These are phyloP conservation scores for Pseudovirgaria hyperparasitica DNA, from an alignment of 2,329 filamentous ascomycete genomes.

Conservation along the genomic window DNA sequence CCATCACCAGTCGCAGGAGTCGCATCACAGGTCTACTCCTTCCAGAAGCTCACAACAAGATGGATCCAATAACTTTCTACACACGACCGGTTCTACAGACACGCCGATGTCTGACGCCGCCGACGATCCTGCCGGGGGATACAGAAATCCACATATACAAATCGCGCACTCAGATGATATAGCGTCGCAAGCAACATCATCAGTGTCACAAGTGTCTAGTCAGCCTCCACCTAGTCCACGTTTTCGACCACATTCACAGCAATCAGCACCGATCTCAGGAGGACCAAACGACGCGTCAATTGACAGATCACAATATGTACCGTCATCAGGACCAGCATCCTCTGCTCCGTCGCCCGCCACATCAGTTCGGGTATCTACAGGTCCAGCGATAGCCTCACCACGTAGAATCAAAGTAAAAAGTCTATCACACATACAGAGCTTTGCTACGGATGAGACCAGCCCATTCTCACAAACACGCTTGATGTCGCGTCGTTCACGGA, in stretches of 20 bases:
- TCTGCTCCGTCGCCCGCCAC: conserved; percentile 15
- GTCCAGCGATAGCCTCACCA: conserved; percentile 30
- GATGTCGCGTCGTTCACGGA: conserved; percentile 26
- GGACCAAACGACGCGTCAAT: conserved; percentile 9
- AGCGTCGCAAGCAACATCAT: too few relatives aligned
- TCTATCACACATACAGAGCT: conserved; percentile 78
- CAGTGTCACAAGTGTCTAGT: conserved; percentile 8
- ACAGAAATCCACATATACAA: background rate
- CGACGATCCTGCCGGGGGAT: too few relatives aligned
- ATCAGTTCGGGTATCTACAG: conserved; percentile 16
- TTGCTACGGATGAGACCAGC: conserved; percentile 66
- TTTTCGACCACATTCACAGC: conserved; percentile 21
- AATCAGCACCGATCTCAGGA: conserved; percentile 14
- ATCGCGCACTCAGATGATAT: background rate
- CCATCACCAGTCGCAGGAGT: conserved; percentile 27
- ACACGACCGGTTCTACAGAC: conserved; percentile 16
- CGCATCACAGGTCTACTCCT: conserved; percentile 17
- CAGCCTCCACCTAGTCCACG: conserved; percentile 20
- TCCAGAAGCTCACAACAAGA: conserved; percentile 18
- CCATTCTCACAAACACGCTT: conserved; percentile 36
- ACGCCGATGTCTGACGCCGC: conserved; percentile 27
- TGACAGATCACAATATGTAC: conserved; percentile 11
- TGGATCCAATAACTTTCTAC: conserved; percentile 13
- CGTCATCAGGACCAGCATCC: conserved; percentile 14
- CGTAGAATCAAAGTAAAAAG: conserved; percentile 70